Evolutionary conservation across 2,329 filamentous ascomycete species (phyloP).

Genomic region (Fusarium vanettenii): DNA sequence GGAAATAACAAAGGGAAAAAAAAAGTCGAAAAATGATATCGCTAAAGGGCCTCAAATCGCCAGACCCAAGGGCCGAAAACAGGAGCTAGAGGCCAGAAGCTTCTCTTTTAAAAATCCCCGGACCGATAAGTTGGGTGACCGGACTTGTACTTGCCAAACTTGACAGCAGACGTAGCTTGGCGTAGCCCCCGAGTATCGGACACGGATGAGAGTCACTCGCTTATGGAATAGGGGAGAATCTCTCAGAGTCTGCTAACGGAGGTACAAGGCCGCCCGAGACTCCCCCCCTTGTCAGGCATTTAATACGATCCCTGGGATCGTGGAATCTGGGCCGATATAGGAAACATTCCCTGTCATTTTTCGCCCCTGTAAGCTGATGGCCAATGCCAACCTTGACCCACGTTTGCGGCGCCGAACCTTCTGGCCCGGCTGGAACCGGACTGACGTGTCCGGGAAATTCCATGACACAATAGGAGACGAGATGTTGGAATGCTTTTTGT

Average conservation of each 20-base stretch:
- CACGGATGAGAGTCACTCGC: neutral
- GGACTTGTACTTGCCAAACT: neutral
- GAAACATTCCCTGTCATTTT: neutral
- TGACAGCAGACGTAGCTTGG: neutral
- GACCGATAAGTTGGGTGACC: constrained; percentile 1
- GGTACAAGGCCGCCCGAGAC: constrained; percentile 2
- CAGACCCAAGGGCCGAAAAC: neutral
- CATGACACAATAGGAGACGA: neutral
- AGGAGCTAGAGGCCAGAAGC: neutral
- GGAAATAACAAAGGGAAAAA: neutral
- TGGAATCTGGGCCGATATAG: constrained; percentile 5
- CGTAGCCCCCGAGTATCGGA: neutral
- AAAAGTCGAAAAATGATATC: neutral
- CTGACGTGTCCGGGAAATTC: neutral
- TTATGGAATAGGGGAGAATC: neutral
- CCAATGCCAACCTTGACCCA: neutral
- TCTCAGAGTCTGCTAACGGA: neutral
- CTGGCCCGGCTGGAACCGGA: neutral
- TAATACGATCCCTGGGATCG: neutral
- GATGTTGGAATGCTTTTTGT: neutral
- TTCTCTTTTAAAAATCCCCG: neutral
- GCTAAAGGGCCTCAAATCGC: neutral
- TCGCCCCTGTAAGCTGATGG: neutral
- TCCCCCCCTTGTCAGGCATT: neutral
- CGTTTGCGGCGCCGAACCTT: neutral